Conservation (phyloP, 2,329 filamentous ascomycete species). For the Helminthosporium solani region DNA sequence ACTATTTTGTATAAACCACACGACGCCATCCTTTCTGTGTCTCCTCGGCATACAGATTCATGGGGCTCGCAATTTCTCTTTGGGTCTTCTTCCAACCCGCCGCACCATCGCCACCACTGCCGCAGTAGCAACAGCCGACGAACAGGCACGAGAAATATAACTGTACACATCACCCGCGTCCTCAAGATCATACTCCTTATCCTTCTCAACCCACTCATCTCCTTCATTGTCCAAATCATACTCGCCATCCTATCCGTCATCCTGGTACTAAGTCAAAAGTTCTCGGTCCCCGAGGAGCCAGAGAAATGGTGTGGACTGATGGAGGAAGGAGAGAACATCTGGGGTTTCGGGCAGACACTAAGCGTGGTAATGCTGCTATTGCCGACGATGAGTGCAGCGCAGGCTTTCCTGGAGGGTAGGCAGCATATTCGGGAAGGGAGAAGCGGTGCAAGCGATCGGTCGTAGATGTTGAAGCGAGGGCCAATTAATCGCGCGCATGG, state of each 20-base stretch:
- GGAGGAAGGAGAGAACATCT: constrained; percentile 26
- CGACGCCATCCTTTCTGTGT: constrained; percentile 1
- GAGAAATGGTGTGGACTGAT: constrained; percentile 25
- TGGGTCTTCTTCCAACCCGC: constrained; percentile 1
- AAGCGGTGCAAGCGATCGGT: not conserved
- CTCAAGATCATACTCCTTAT: constrained; percentile 21
- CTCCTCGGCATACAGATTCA: constrained; percentile 5
- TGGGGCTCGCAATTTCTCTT: not conserved
- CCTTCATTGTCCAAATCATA: constrained; percentile 29
- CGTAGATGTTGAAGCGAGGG: not conserved
- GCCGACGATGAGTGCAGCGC: constrained; percentile 26
- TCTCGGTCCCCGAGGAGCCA: constrained; percentile 21
- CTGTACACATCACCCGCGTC: constrained; percentile 13
- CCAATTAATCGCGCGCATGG: not conserved
- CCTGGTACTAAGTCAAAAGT: constrained; percentile 31
- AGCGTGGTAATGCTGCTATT: constrained; percentile 32
- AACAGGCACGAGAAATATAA: not conserved
- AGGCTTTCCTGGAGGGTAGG: constrained; percentile 31
- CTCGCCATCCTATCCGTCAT: constrained; percentile 24
- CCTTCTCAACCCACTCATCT: constrained; percentile 30
- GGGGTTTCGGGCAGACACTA: constrained; percentile 36
- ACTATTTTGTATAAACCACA: constrained; percentile 26
- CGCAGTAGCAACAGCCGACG: constrained; percentile 9
- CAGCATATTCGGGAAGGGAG: constrained; percentile 21
- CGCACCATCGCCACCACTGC: too few relatives aligned